Evolutionary conservation across 305 asterid species (phyloP), one percentile per base, ranked within the genome.

Genomic region (Fraxinus xanthoxyloides): DNA sequence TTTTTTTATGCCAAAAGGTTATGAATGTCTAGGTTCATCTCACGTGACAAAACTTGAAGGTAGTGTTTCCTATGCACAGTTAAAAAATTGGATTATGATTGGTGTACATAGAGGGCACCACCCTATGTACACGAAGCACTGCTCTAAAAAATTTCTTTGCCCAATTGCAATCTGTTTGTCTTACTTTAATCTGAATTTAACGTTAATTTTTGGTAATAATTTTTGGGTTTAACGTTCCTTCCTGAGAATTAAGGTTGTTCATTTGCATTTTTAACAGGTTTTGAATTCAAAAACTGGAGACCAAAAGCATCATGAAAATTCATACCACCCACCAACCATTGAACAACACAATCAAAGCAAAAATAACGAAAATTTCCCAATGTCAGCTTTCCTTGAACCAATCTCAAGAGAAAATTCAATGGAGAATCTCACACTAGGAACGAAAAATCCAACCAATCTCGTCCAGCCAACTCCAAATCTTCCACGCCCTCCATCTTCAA

Each of bases 401-500:
- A 76, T 76, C 72, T 13, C 21, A 4, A 77, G 81, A 7, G 89
- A 85, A 80, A 79, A 40, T 35, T 83, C 91, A 12, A 59, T 83
- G 7, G 92, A 88, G 23, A 79, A 72, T 70, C 84, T 83, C 6
- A 69, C 86, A 21, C 74, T 84, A 46, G 92, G 91, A 28, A 89
- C 82, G 79, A 87, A 38, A 85, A 91, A 89, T 82, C 87, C 97
- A 65, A 83, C 91, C 21, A 90, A 84, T 79, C 90, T 92, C 76
- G 76, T 87, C 31, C 89, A 87, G 85, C 89, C 93, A 76, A 90
- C 90, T 19, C 98, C 98, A 51, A 77, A 88, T 40, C 79, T 89
- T 75, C 97, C 97, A 3, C 63, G 87, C 40, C 98, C 98, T 8
- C 94, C 98, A 36, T 89, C 97, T 7, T 87, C 95, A 75, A 95